These are phyloP conservation scores for Thielaviopsis populi DNA, from an alignment of 2,329 filamentous ascomycete genomes.

Conservation along the genomic window DNA sequence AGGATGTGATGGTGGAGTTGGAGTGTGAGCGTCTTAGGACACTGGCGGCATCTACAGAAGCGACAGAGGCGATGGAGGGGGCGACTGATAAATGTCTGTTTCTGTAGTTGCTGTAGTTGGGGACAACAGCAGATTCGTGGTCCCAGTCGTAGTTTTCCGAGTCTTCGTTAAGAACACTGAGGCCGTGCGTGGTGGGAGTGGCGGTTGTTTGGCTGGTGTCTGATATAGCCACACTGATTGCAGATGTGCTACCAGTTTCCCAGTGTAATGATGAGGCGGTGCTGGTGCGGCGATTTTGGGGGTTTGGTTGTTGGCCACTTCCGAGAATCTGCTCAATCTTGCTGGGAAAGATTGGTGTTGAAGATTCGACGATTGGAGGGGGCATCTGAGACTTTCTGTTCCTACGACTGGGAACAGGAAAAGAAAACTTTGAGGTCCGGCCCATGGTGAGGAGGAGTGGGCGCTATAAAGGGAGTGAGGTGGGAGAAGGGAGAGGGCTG, in stretches of 20 bases:
- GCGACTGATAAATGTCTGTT: conserved; percentile 9
- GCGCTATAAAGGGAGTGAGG: neutral
- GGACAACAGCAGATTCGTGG: conserved; percentile 5
- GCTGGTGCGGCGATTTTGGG: conserved; percentile 10
- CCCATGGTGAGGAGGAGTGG: conserved; percentile 12
- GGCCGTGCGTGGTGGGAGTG: conserved; percentile 1
- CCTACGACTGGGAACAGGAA: conserved; percentile 15
- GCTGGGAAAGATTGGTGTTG: conserved; percentile 9
- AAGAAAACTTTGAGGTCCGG: conserved; percentile 17
- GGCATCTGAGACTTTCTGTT: conserved; percentile 15
- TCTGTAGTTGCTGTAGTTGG: conserved; percentile 9
- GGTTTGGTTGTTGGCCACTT: conserved; percentile 3
- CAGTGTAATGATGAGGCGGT: conserved; percentile 12
- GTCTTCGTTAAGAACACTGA: conserved; percentile 14
- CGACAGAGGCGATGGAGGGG: conserved; percentile 18
- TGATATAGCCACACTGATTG: conserved; percentile 12
- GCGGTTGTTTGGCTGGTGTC: conserved; percentile 11
- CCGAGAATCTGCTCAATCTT: conserved; percentile 16
- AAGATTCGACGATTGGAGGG: conserved; percentile 2
- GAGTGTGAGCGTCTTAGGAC: conserved; percentile 34
- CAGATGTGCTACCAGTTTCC: conserved; percentile 9
- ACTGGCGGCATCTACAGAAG: conserved; percentile 29
- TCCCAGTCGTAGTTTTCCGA: conserved; percentile 13
- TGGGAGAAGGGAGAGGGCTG: neutral
- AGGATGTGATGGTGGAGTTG: conserved; percentile 40